Base-by-base conservation (phyloP, 257 asterid species). In the Perilla frutescens region DNA sequence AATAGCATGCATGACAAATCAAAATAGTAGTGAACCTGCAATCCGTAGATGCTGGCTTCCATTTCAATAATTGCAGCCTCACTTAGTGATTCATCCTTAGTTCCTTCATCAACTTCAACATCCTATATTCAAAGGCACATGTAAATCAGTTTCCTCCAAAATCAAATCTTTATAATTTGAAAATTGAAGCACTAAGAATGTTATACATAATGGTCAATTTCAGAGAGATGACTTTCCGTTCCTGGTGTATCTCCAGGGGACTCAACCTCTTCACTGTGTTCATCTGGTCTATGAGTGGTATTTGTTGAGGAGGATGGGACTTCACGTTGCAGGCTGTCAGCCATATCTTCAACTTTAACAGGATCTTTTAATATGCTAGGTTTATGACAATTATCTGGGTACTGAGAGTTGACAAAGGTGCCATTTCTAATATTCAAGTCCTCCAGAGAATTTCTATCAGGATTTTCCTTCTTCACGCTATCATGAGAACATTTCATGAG, bases 41-140 rank as follows among this genome's bases (percentile, higher is more conserved):
- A 86, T 60, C 96, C 96, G 47, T 90, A 77, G 62, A 87, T 72
- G 59, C 89, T 86, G 9, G 97, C 98, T 76, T 92, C 94, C 84
- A 80, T 82, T 78, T 90, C 96, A 41, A 89, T 78, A 15, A 78
- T 74, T 53, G 87, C 79, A 74, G 93, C 87, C 80, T 91, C 96
- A 62, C 79, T 62, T 73, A 82, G 65, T 29, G 91, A 73, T 59
- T 64, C 83, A 40, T 78, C 82, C 77, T 74, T 79, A 32, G 62
- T 51, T 54, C 74, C 87, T 40, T 62, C 84, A 34, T 77, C 87
- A 71, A 66, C 76, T 66, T 77, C 81, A 59, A 9, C 81, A 79
- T 68, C 91, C 97, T 91, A 71, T 26, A 80, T 47, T 8, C 48
- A 45, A 62, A 55, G 54, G 70, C 50, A 79, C 49, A 62, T 56